Percentiles rank a stretch among this genome's conserved stretches.
phyloP scores from a whole-genome alignment of 768 basidiomycete species.

The Hygrocybe punicea region DNA sequence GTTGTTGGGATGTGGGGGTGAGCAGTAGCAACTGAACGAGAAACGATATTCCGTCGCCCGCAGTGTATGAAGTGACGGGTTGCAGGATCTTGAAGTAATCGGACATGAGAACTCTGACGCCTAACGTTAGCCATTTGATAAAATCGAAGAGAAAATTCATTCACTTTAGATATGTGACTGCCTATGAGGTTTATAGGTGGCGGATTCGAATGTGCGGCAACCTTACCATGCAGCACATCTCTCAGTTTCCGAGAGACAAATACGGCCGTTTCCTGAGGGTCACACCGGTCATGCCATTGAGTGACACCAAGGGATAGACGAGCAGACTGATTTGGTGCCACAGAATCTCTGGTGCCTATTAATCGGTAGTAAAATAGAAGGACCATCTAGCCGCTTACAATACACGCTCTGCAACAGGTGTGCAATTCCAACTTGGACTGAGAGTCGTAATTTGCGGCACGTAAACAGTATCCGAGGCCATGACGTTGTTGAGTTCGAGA shows the following conservation, averaged over 20 bases:
- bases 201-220: constrained; percentile 40
- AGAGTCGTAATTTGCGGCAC: constrained; percentile 60
- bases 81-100: constrained; percentile 27
- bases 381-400: constrained; percentile 40
- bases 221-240: constrained; percentile 48
- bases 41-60: constrained; percentile 44
- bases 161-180: constrained; percentile 47
- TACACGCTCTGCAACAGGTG: constrained; percentile 32
- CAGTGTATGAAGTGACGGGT: constrained; percentile 49
- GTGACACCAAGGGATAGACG: constrained; percentile 43
- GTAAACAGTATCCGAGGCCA: constrained; percentile 38
- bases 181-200: constrained; percentile 55
- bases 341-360: constrained; percentile 32
- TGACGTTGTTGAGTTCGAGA: constrained; percentile 55
- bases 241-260: constrained; percentile 54
- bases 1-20: constrained; percentile 57
- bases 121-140: constrained; percentile 5
- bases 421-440: constrained; percentile 68
- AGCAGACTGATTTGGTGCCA: constrained; percentile 50
- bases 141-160: constrained; percentile 4
- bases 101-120: constrained; percentile 17
- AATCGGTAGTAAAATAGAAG: background rate
- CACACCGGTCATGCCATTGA: constrained; percentile 36
- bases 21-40: constrained; percentile 34
- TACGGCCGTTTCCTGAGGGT: constrained; percentile 41